phyloP scores from a whole-genome alignment of 2,329 filamentous ascomycete species.

The Epichloe brachyelytri region DNA sequence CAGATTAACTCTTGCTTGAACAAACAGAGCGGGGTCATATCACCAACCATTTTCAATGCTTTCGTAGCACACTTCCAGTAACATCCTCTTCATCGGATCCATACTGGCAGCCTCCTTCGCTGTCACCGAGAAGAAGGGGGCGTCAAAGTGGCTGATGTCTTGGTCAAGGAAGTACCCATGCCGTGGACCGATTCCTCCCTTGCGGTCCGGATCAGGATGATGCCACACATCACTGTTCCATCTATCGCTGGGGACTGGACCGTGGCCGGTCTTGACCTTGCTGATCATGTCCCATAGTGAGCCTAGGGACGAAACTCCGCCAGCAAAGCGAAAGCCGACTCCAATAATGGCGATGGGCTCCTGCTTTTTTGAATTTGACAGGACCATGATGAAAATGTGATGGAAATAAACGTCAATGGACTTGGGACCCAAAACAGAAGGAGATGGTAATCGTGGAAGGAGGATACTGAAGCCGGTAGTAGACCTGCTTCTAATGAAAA shows the following conservation, averaged over 20 bases:
- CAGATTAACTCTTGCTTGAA: too few species aligned
- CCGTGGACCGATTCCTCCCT: neutral
- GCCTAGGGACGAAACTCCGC: constrained; percentile 18
- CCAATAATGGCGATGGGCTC: constrained; percentile 27
- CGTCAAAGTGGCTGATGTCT: constrained; percentile 33
- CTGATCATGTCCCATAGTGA: constrained; percentile 23
- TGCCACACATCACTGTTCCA: constrained; percentile 14
- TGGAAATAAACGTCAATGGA: too few species aligned
- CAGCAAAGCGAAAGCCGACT: constrained; percentile 25
- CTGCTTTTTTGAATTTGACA: too few species aligned
- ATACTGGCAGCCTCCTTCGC: constrained; percentile 13
- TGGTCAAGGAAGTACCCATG: constrained; percentile 18
- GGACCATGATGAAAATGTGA: too few species aligned
- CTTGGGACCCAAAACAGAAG: too few species aligned
- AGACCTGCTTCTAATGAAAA: too few species aligned
- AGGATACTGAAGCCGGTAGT: too few species aligned
- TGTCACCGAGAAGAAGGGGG: constrained; percentile 21
- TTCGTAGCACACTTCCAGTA: constrained; percentile 16
- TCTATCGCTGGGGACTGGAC: constrained; percentile 11
- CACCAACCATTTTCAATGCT: constrained; percentile 7
- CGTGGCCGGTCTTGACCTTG: constrained; percentile 21
- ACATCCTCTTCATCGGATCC: constrained; percentile 17
- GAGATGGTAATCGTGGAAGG: too few species aligned
- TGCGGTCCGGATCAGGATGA: constrained; percentile 19
- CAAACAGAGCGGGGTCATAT: too few species aligned